These are phyloP conservation scores for Syzygium aromaticum DNA, from an alignment of 345 rosid genomes.

Conservation along the genomic window DNA sequence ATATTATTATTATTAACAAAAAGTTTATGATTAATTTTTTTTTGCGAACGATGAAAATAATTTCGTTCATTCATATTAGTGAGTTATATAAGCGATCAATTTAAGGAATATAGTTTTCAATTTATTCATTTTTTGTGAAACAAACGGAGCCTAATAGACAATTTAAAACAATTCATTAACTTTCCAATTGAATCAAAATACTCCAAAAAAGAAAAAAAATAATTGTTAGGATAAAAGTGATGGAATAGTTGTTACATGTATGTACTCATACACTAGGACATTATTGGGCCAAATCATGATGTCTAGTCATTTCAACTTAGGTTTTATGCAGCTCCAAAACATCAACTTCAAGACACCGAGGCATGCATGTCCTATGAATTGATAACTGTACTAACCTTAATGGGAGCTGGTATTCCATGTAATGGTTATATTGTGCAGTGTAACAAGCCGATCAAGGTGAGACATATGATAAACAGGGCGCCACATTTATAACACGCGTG, in stretches of 20 bases:
- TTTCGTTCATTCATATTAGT: too few relatives aligned
- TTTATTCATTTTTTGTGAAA: too few relatives aligned
- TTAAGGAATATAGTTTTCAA: too few relatives aligned
- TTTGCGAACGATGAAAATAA: too few relatives aligned
- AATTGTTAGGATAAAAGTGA: not conserved
- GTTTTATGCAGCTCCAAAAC: not conserved
- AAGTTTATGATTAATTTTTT: too few relatives aligned
- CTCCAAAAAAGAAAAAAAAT: not conserved
- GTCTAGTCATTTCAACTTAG: not conserved
- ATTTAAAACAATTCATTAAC: not conserved
- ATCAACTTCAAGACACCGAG: not conserved
- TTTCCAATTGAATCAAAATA: not conserved
- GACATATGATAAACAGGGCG: fast-evolving
- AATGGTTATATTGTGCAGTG: not conserved
- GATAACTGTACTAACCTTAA: not conserved
- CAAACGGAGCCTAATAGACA: not conserved
- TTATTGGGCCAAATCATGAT: not conserved
- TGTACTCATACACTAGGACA: not conserved
- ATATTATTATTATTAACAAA: too few relatives aligned
- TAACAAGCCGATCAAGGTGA: not conserved
- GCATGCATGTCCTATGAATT: not conserved
- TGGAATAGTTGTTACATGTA: not conserved
- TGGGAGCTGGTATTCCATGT: not conserved
- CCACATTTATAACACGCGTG: fast-evolving
- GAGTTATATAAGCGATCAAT: too few relatives aligned